A percentile compares a stretch with the other conserved stretches of the same genome.
These are phyloP conservation scores for Lobosporangium transversale DNA, from an alignment of 192 early-diverging fungal species.

Conservation along the genomic window DNA sequence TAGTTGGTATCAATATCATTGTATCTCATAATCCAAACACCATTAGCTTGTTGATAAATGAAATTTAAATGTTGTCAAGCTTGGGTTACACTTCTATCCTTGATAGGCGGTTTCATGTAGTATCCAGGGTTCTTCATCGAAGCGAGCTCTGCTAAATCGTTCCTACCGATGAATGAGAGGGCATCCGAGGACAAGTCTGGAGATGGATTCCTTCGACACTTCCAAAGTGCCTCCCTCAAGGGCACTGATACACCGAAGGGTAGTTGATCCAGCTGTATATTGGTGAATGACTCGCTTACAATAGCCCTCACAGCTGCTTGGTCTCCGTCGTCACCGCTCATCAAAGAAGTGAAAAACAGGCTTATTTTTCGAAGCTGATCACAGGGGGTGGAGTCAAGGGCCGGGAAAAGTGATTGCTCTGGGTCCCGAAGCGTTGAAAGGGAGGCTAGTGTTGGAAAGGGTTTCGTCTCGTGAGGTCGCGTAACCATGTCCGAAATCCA, in stretches of 20 bases:
- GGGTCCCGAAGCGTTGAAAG: constrained; percentile 36
- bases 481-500: constrained; percentile 36
- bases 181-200: constrained; percentile 50
- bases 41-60: too few species aligned
- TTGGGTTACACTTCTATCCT: background rate
- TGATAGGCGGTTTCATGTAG: constrained; percentile 13
- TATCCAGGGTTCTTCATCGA: constrained; percentile 16
- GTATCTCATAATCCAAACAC: too few species aligned
- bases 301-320: constrained; percentile 56
- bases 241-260: constrained; percentile 66
- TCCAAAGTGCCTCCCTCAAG: constrained; percentile 60
- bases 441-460: constrained; percentile 25
- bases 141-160: constrained; percentile 36
- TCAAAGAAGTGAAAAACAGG: constrained; percentile 20
- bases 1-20: too few species aligned
- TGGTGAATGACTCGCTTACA: constrained; percentile 31
- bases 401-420: background rate
- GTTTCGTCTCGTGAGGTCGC: background rate
- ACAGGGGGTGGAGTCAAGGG: constrained; percentile 2
- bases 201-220: constrained; percentile 59
- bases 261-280: constrained; percentile 57
- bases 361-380: constrained; percentile 26
- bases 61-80: too few species aligned
- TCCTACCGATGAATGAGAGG: constrained; percentile 64
- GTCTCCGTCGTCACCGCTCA: constrained; percentile 17